Percentiles rank a stretch among this genome's conserved stretches.
Evolutionary conservation across 805 yeast genomes (phyloP).

Genomic region (Hanseniaspora nectarophila): DNA sequence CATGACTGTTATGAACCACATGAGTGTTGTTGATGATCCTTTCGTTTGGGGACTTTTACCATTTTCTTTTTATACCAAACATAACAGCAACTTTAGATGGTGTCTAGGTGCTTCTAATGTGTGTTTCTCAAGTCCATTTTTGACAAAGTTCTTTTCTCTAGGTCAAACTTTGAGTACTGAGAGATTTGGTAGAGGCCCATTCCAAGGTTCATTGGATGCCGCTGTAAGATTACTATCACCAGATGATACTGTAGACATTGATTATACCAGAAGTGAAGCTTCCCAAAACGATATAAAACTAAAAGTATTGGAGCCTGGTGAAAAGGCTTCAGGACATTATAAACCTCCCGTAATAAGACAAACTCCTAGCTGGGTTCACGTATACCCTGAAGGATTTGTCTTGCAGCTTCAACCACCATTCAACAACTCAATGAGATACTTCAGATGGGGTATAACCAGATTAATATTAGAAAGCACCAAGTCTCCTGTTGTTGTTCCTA

Average conservation of each 20-base stretch:
- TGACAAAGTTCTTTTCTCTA: constrained; percentile 57
- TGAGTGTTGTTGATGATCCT: constrained; percentile 88
- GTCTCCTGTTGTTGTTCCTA: constrained; percentile 79
- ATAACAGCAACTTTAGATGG: constrained; percentile 67
- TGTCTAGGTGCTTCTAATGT: constrained; percentile 87
- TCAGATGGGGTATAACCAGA: constrained; percentile 90
- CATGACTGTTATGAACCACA: constrained; percentile 82
- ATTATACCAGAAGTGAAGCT: constrained; percentile 28
- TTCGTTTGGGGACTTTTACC: constrained; percentile 80
- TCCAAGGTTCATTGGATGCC: constrained; percentile 82
- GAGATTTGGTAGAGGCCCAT: constrained; percentile 86
- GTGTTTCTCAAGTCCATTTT: constrained; percentile 51
- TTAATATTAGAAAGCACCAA: constrained; percentile 67
- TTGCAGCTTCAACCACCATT: constrained; percentile 72
- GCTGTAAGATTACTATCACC: constrained; percentile 69
- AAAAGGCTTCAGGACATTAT: constrained; percentile 24
- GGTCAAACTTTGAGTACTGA: constrained; percentile 84
- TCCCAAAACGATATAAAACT: background rate
- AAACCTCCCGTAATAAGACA: constrained; percentile 47
- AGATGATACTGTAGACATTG: constrained; percentile 45
- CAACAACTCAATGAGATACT: constrained; percentile 79
- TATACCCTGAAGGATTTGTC: constrained; percentile 91
- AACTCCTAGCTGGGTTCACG: constrained; percentile 80
- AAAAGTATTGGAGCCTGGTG: constrained; percentile 17
- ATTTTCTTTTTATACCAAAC: constrained; percentile 46